Conservation (phyloP, 805 yeast genomes). For the Starmerella roubikii region DNA sequence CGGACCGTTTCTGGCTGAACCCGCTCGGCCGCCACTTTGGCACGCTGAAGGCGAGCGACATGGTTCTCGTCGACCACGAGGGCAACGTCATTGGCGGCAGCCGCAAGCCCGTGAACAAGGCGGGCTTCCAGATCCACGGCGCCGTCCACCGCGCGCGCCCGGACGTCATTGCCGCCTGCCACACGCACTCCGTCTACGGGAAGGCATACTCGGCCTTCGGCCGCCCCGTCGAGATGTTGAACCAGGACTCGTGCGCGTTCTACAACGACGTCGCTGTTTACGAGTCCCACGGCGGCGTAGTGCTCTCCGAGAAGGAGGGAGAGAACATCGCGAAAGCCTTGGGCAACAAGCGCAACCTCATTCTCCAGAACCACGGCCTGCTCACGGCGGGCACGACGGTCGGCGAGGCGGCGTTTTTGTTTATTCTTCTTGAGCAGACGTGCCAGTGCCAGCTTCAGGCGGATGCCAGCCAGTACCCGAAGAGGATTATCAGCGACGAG, state of each 20-base stretch:
- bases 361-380: slow-evolving; percentile 61
- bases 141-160: slow-evolving; percentile 56
- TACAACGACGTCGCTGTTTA: slow-evolving; percentile 56
- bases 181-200: slow-evolving; percentile 52
- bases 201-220: slow-evolving; percentile 56
- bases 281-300: slow-evolving; percentile 65
- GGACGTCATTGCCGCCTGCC: slow-evolving; percentile 59
- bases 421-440: slow-evolving; percentile 46
- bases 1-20: slow-evolving; percentile 78
- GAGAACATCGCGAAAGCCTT: slow-evolving; percentile 44
- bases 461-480: slow-evolving; percentile 38
- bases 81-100: slow-evolving; percentile 54
- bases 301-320: slow-evolving; percentile 53
- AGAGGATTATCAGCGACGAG: slow-evolving; percentile 40
- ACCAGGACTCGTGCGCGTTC: slow-evolving; percentile 61
- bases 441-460: slow-evolving; percentile 56
- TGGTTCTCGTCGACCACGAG: slow-evolving; percentile 49
- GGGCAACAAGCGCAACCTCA: slow-evolving; percentile 41
- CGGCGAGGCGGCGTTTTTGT: slow-evolving; percentile 61
- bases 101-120: slow-evolving; percentile 43
- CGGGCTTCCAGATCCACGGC: slow-evolving; percentile 60
- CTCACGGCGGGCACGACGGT: slow-evolving; percentile 57
- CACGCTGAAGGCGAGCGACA: slow-evolving; percentile 43
- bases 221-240: slow-evolving; percentile 58
- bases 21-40: slow-evolving; percentile 72